phyloP scores from a whole-genome alignment of 208 protist genomes.

The Crithidia mellificae region DNA sequence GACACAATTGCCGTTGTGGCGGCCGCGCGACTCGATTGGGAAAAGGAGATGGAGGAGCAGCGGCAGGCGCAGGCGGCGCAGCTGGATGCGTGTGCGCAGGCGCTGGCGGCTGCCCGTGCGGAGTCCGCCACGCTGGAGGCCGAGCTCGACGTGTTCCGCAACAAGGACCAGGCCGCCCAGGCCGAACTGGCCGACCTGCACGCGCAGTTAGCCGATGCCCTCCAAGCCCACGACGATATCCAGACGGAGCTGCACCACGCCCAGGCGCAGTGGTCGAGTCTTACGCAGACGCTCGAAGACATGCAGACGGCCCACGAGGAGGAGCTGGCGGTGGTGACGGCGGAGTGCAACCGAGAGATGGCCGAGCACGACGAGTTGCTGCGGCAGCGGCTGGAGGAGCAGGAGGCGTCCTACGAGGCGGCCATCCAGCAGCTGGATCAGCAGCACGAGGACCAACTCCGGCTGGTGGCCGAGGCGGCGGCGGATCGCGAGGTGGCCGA shows the following conservation, averaged over 20 bases:
- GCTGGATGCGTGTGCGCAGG: neutral
- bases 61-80: neutral
- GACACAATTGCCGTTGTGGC: neutral
- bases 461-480: neutral
- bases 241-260: neutral
- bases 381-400: constrained; percentile 17
- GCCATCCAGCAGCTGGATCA: constrained; percentile 32
- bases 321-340: constrained; percentile 7
- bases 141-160: constrained; percentile 14
- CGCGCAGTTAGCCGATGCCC: constrained; percentile 1
- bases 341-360: constrained; percentile 15
- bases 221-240: neutral
- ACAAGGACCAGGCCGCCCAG: constrained; percentile 9
- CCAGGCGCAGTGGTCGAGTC: neutral
- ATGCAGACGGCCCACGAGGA: constrained; percentile 14
- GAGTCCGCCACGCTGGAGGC: neutral
- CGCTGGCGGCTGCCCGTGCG: constrained; percentile 3
- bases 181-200: constrained; percentile 9
- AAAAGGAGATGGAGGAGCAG: constrained; percentile 10
- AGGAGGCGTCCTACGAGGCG: constrained; percentile 22
- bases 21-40: constrained; percentile 7
- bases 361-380: constrained; percentile 23
- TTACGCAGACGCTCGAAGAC: constrained; percentile 1
- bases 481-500: neutral
- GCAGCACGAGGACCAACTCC: constrained; percentile 27